Percentiles rank a stretch among this genome's conserved stretches.
These are phyloP conservation scores for Colletotrichum siamense DNA, from an alignment of 2,329 filamentous ascomycete genomes.

Conservation along the genomic window DNA sequence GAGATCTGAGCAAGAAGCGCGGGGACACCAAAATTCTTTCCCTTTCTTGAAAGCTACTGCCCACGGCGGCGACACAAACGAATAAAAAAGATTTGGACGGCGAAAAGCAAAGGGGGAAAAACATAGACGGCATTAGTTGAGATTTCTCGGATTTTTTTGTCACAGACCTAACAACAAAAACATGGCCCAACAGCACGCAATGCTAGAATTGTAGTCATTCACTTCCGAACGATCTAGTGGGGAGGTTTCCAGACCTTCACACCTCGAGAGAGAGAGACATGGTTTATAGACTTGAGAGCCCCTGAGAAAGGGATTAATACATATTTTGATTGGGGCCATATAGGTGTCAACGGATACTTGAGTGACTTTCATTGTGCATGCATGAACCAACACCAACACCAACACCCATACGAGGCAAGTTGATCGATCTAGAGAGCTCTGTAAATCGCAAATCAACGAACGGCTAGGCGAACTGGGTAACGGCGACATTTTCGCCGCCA, in stretches of 20 bases:
- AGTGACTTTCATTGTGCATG: neutral
- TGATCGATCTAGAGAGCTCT: neutral
- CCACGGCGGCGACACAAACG: neutral
- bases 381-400: neutral
- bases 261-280: neutral
- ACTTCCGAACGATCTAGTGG: neutral
- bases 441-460: neutral
- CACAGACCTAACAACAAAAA: neutral
- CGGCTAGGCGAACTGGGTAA: neutral
- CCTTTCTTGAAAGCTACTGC: neutral
- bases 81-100: neutral
- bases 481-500: neutral
- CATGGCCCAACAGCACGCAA: neutral
- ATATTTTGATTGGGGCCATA: neutral
- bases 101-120: neutral
- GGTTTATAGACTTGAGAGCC: neutral
- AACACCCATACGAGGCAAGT: neutral
- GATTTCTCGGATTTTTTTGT: neutral
- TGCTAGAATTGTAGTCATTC: neutral
- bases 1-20: constrained; percentile 24
- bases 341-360: neutral
- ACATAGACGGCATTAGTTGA: neutral
- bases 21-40: neutral
- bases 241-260: neutral
- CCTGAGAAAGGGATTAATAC: neutral